phyloP scores from a whole-genome alignment of 441 rosid genomes.

The Brassica balearica region DNA sequence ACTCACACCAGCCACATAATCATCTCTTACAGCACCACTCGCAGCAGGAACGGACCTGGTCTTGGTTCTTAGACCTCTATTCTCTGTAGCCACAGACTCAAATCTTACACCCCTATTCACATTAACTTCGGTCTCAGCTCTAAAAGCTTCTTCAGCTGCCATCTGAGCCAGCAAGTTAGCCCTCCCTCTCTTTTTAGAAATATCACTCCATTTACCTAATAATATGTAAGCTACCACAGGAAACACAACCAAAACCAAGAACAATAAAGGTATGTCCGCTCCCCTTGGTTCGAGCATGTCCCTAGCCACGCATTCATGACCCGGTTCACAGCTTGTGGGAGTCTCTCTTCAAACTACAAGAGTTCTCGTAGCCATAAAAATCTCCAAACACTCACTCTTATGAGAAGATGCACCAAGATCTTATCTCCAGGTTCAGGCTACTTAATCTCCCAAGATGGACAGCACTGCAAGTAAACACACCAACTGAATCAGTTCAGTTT shows the following conservation, averaged over 20 bases:
- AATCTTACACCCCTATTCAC: slow-evolving; percentile 33
- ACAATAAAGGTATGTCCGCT: slow-evolving; percentile 75
- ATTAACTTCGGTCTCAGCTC: slow-evolving; percentile 50
- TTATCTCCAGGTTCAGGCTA: slow-evolving; percentile 30
- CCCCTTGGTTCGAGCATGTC: slow-evolving; percentile 97
- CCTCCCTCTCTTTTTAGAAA: slow-evolving; percentile 66
- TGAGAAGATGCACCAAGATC: slow-evolving; percentile 31
- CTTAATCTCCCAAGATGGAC: slow-evolving; percentile 26
- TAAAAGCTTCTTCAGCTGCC: slow-evolving; percentile 81
- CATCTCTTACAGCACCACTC: slow-evolving; percentile 25
- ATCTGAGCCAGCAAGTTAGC: slow-evolving; percentile 69
- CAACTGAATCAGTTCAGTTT: slow-evolving; percentile 22
- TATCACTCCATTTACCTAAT: slow-evolving; percentile 89
- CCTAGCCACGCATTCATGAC: slow-evolving; percentile 81
- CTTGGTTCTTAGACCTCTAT: slow-evolving; percentile 32
- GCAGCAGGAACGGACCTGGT: slow-evolving; percentile 21
- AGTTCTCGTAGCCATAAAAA: slow-evolving; percentile 37
- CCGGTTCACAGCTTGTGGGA: slow-evolving; percentile 47
- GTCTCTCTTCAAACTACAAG: slow-evolving; percentile 46
- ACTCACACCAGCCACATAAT: slow-evolving; percentile 32
- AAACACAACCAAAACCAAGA: slow-evolving; percentile 84
- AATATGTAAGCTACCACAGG: slow-evolving; percentile 76
- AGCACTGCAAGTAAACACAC: slow-evolving; percentile 35
- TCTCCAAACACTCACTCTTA: slow-evolving; percentile 1
- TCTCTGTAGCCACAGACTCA: slow-evolving; percentile 30